phyloP scores from a whole-genome alignment of 257 asterid species.

The Buddleja alternifolia region DNA sequence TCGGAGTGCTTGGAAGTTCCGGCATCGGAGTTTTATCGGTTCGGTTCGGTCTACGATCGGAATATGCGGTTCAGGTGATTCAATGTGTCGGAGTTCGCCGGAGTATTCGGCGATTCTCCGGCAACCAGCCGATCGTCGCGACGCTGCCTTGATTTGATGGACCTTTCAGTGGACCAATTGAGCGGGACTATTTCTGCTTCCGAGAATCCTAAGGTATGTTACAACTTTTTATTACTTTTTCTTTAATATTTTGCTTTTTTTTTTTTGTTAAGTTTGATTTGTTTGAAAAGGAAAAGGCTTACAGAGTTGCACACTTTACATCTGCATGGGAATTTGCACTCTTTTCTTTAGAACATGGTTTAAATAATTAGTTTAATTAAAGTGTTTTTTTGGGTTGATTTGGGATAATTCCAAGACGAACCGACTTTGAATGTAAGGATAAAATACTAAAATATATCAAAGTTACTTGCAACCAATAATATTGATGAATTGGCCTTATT shows the following conservation, averaged over 20 bases:
- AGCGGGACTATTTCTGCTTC: slow-evolving; percentile 50
- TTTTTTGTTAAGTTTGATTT: neutral
- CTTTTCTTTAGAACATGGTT: too few species aligned
- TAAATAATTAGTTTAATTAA: too few species aligned
- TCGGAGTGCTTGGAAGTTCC: slow-evolving; percentile 49
- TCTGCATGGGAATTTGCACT: neutral
- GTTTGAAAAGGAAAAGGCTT: slow-evolving; percentile 12
- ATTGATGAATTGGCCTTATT: too few species aligned
- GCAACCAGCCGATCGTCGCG: slow-evolving; percentile 49
- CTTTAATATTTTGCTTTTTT: neutral
- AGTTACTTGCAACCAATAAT: too few species aligned
- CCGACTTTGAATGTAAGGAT: too few species aligned
- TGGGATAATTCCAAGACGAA: too few species aligned
- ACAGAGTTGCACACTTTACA: too few species aligned
- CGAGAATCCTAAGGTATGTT: slow-evolving; percentile 45
- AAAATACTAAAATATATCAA: too few species aligned
- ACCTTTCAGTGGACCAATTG: slow-evolving; percentile 60
- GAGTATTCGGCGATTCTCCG: slow-evolving; percentile 49
- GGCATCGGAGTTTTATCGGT: slow-evolving; percentile 47
- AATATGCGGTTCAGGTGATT: slow-evolving; percentile 41
- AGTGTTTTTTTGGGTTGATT: too few species aligned
- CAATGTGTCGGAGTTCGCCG: slow-evolving; percentile 49
- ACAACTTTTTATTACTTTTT: neutral
- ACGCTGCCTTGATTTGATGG: slow-evolving; percentile 75
- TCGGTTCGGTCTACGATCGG: slow-evolving; percentile 48